Conservation (phyloP, 495 filamentous ascomycete genomes). For the Collariella sp. region DNA sequence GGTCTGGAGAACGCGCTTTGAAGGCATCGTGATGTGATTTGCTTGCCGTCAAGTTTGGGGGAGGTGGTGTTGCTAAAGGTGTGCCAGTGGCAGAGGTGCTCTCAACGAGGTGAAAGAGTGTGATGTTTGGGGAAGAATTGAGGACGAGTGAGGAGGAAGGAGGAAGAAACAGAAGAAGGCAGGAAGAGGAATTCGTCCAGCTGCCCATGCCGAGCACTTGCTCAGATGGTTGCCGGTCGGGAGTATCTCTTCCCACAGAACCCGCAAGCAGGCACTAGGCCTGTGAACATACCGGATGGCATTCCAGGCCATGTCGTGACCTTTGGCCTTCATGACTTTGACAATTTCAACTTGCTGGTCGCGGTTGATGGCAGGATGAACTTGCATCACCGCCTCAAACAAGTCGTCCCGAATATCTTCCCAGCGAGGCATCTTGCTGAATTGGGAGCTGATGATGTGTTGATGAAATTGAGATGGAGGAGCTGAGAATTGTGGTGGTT, state of each 20-base stretch:
- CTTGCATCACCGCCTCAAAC: conserved; percentile 20
- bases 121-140: background rate
- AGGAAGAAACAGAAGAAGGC: background rate
- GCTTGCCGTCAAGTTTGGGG: background rate
- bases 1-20: background rate
- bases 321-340: conserved; percentile 12
- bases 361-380: conserved; percentile 12
- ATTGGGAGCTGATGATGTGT: background rate
- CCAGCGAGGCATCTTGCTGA: conserved; percentile 17
- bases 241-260: background rate
- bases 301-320: conserved; percentile 29
- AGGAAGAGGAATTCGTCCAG: background rate
- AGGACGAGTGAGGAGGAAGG: background rate
- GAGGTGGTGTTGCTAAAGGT: background rate
- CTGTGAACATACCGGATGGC: conserved; percentile 27
- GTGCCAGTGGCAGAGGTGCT: background rate
- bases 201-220: background rate
- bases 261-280: background rate
- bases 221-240: background rate
- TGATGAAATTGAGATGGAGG: background rate
- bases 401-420: conserved; percentile 27
- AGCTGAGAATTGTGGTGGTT: background rate
- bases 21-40: conserved; percentile 1
- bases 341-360: conserved; percentile 27
- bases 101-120: background rate